phyloP scores from a whole-genome alignment of 129 eudicot genomes.

The Chrysanthemum seticuspe region DNA sequence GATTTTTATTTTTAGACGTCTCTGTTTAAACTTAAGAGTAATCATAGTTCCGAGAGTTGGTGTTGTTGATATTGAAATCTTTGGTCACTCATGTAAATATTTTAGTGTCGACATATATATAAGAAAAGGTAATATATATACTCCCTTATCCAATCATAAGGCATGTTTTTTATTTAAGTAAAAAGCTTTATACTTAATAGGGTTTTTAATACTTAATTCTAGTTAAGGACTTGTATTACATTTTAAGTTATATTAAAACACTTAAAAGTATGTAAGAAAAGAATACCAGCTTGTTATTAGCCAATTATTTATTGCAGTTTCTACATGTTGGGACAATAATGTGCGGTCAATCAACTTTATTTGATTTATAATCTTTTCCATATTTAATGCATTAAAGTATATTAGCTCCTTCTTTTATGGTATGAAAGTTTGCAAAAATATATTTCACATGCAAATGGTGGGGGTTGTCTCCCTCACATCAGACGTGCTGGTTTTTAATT shows the following conservation, averaged over 20 bases:
- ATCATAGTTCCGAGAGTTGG: too few species aligned
- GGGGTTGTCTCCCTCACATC: conserved; percentile 22
- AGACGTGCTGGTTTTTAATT: conserved; percentile 22
- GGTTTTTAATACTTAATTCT: too few species aligned
- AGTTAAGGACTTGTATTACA: too few species aligned
- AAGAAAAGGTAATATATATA: too few species aligned
- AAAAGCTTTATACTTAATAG: too few species aligned
- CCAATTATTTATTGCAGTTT: neutral
- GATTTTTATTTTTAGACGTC: too few species aligned
- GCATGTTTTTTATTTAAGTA: too few species aligned
- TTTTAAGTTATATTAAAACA: neutral
- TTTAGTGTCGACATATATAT: too few species aligned
- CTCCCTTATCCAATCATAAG: too few species aligned
- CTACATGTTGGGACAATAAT: conserved; percentile 18
- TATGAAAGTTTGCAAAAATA: conserved; percentile 13
- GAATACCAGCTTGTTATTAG: neutral
- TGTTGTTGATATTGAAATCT: too few species aligned
- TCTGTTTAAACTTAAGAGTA: too few species aligned
- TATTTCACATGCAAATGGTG: conserved; percentile 33
- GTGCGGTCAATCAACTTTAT: conserved; percentile 23
- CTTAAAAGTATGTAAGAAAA: neutral
- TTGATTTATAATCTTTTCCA: conserved; percentile 19
- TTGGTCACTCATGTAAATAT: too few species aligned
- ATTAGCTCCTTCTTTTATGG: conserved; percentile 20
- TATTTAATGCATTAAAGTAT: conserved; percentile 16